These are phyloP conservation scores for Tuber brumale DNA, from an alignment of 495 filamentous ascomycete species.

Conservation along the genomic window DNA sequence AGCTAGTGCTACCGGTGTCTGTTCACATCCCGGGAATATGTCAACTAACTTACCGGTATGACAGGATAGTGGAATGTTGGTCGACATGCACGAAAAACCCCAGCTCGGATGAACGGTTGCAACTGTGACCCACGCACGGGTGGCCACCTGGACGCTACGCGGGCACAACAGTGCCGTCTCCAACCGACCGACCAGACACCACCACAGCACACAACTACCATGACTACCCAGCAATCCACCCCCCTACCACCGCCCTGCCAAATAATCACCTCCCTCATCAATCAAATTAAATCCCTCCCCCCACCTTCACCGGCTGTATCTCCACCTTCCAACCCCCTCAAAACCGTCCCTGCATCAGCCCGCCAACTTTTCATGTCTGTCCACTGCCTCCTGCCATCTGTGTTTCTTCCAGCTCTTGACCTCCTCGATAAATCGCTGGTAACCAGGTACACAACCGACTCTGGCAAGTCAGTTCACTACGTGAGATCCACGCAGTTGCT, in stretches of 20 bases:
- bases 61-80: not conserved
- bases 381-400: constrained; percentile 53
- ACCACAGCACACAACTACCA: not conserved
- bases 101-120: not conserved
- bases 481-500: constrained; percentile 1
- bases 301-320: not conserved
- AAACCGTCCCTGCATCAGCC: constrained; percentile 21
- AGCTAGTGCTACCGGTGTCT: not conserved
- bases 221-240: not conserved
- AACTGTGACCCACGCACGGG: not conserved
- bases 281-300: constrained; percentile 10
- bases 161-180: not conserved
- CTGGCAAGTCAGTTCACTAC: constrained; percentile 5
- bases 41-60: not conserved
- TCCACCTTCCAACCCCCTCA: constrained; percentile 18
- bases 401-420: constrained; percentile 58
- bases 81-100: not conserved
- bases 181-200: not conserved
- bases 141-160: not conserved
- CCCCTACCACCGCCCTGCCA: constrained; percentile 14
- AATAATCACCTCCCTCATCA: constrained; percentile 21
- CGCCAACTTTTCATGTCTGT: constrained; percentile 51
- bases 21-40: not conserved
- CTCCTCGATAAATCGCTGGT: constrained; percentile 59
- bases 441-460: constrained; percentile 40